Base-by-base conservation (phyloP, 2,329 filamentous ascomycete genomes). In the Stagonosporopsis tanaceti region DNA sequence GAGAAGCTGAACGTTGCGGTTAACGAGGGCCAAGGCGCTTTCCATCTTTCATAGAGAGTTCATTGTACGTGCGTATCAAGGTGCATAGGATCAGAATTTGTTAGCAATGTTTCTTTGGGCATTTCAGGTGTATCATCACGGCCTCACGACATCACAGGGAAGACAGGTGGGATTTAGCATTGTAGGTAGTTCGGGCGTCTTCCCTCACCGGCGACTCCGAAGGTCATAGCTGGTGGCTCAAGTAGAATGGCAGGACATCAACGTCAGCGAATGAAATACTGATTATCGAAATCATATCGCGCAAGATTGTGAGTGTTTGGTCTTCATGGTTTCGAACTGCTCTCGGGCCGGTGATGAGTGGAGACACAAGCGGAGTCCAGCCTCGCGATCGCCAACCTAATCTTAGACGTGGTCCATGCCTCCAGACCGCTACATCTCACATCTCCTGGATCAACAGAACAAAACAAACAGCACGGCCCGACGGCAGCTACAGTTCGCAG, bases 1-100 rank as follows among this genome's bases (percentile, higher is more conserved):
- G 85, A 89, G 74, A 91, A 92, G 76, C 83, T 99, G 51, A 87
- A 86, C 63, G 89, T 89, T 63, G 96, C 95, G 25, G 96, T 97
- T 74, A 91, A 88, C 76, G 96, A 99, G 80, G 95, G 95, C 24
- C 95, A 99, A 76, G 95, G 95, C 28, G 95, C 96, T 59, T 99
- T 99, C 85, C 95, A 98, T 79, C 83, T 99, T 65, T 97, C 93
- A 59, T 97, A 84, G 45, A 59, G 34, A 37, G n/a, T 40, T 46
- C 48, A 32, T 38, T 48, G 44, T 22, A 41, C 24, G 54, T 37
- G 48, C 17, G 6, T 27, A 25, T 48, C 44, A 39, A 28, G 39
- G 45, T 58, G 55, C 50, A 58, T 41, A 53, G 39, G 44, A 53
- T 48, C 48, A 41, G n/a, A 35, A 53, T 50, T 50, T 45, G 54